Evolutionary conservation across 1,284 basidiomycete genomes (phyloP).

Genomic region (Ganoderma sp.): DNA sequence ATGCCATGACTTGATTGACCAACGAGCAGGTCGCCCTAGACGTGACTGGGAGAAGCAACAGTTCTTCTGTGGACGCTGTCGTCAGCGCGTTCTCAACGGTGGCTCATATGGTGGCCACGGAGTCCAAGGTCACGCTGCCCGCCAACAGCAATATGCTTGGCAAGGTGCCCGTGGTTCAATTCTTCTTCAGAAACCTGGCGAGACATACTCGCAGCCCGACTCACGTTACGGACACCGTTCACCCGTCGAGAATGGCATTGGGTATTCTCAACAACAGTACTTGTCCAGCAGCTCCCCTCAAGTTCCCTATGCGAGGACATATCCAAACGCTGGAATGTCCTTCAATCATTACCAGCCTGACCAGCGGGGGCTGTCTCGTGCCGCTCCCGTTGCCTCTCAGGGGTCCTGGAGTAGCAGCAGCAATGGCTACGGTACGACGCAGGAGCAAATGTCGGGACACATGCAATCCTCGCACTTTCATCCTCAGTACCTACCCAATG

Average conservation of each 20-base stretch:
- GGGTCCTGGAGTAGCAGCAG: constrained; percentile 21
- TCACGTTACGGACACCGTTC: constrained; percentile 28
- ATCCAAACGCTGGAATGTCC: constrained; percentile 27
- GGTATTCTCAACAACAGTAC: constrained; percentile 31
- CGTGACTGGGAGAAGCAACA: constrained; percentile 78
- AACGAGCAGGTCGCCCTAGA: constrained; percentile 57
- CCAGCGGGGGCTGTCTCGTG: constrained; percentile 30
- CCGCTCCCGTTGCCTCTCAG: constrained; percentile 14
- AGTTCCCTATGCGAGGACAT: constrained; percentile 29
- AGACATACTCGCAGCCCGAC: constrained; percentile 31
- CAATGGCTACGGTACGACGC: constrained; percentile 24
- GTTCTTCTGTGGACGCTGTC: constrained; percentile 61
- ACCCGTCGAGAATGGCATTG: constrained; percentile 27
- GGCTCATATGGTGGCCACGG: constrained; percentile 20
- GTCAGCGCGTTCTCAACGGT: constrained; percentile 24
- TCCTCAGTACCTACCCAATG: constrained; percentile 28
- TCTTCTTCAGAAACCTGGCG: constrained; percentile 26
- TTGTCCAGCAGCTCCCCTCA: constrained; percentile 12
- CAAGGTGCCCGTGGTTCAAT: constrained; percentile 19
- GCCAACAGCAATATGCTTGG: constrained; percentile 29
- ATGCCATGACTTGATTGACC: constrained; percentile 76
- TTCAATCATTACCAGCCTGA: constrained; percentile 35
- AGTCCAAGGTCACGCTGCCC: constrained; percentile 18
- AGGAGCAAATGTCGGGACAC: constrained; percentile 23
- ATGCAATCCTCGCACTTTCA: constrained; percentile 26